A percentile compares a stretch with the other conserved stretches of the same genome.
Conservation (phyloP, 306 rosid genomes). For the Quercus robur region DNA sequence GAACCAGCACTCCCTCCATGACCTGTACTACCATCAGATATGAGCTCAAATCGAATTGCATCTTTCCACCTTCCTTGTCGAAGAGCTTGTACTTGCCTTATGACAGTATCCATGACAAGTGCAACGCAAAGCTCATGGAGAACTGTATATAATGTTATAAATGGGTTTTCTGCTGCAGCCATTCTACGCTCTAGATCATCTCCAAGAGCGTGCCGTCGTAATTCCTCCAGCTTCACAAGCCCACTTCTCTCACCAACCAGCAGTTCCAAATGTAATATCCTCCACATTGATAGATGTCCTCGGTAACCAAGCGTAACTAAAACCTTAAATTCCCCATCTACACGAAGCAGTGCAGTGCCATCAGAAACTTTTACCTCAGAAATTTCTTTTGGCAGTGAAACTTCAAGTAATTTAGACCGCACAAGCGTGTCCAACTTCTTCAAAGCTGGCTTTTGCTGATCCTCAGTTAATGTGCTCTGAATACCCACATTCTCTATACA, state of each 20-base stretch:
- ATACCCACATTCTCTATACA: slow-evolving; percentile 81
- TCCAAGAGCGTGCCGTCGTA: slow-evolving; percentile 67
- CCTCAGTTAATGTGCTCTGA: slow-evolving; percentile 69
- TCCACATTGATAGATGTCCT: slow-evolving; percentile 95
- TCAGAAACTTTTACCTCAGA: slow-evolving; percentile 68
- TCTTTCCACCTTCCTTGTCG: slow-evolving; percentile 98
- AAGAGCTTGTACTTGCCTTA: slow-evolving; percentile 86
- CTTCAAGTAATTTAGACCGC: slow-evolving; percentile 81
- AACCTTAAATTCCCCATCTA: slow-evolving; percentile 91
- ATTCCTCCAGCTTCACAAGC: slow-evolving; percentile 63
- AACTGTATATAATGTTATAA: slow-evolving; percentile 66
- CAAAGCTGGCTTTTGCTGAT: slow-evolving; percentile 86
- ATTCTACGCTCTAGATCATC: slow-evolving; percentile 97
- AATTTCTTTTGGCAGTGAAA: slow-evolving; percentile 76
- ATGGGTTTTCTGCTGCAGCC: slow-evolving; percentile 91
- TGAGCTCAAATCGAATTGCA: slow-evolving; percentile 87
- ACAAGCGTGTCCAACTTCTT: slow-evolving; percentile 87
- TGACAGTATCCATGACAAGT: slow-evolving; percentile 87
- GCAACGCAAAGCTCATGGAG: slow-evolving; percentile 90
- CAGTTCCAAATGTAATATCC: slow-evolving; percentile 90
- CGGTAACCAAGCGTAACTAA: slow-evolving; percentile 91
- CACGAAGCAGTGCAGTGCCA: slow-evolving; percentile 75
- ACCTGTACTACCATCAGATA: slow-evolving; percentile 60
- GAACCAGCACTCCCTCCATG: slow-evolving; percentile 67
- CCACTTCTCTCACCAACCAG: slow-evolving; percentile 90